Evolutionary conservation across 1,284 basidiomycete genomes (phyloP), one percentile per base, ranked within the genome.

Genomic region (Austroboletus sp.): DNA sequence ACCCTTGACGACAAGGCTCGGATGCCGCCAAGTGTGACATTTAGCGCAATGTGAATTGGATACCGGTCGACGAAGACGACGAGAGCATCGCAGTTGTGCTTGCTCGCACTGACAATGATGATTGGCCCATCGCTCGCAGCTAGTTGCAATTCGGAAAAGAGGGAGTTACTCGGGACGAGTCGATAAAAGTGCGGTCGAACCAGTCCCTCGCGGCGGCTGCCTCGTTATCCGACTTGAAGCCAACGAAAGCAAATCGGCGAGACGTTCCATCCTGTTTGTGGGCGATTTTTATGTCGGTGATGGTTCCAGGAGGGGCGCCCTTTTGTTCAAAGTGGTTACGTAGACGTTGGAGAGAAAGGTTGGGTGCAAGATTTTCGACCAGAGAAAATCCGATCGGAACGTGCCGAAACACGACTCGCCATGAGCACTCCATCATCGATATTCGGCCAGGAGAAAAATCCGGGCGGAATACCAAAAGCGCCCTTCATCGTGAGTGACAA

Each of bases 391-490:
- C 57, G 62, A 49, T 35, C 61, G 58, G 58, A 44, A 49, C 13
- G 29, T 62, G 43, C 58, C 58, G 61, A 2, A 6, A 1, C 7
- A 27, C n/a, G 15, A 27, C 5, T 19, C 32, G 9, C 37, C n/a
- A n/a, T n/a, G n/a, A n/a, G n/a, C n/a, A n/a, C n/a, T n/a, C n/a
- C n/a, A n/a, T 61, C 65, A 52, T 56, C 67, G 42, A 62, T 74
- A 42, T 72, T 74, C 42, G 67, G 71, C 35, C 68, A 79, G 53
- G 76, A 82, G 60, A 81, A 82, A 58, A 97, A 95, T 58, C 82
- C 91, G 1, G 74, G 93, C 44, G 94, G 94, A 1, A 98, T 98
- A 48, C 94, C 94, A 11, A 83, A 85, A 64, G 94, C 95, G 4
- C 89, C 91, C 0, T 98, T 98, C 63, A 87, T 98, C 49, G 94